Percentiles rank a stretch among this genome's conserved stretches.
Evolutionary conservation across 106 monocot genomes (phyloP).

Genomic region (Iris macrosiphon): DNA sequence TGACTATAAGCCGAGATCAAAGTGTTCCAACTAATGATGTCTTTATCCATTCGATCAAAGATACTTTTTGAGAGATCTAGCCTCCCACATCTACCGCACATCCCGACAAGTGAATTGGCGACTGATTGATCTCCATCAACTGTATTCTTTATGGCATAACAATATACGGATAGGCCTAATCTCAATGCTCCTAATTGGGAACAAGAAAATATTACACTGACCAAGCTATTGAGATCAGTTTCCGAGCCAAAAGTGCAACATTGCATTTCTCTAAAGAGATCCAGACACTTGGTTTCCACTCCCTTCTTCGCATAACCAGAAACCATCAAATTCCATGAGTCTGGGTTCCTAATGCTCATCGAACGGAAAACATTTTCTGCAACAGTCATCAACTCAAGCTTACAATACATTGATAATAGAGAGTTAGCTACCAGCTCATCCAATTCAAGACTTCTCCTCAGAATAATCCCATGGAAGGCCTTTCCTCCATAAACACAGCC

Average conservation of each 20-base stretch:
- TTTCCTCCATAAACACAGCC: slow-evolving; percentile 26
- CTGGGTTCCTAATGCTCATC: slow-evolving; percentile 17
- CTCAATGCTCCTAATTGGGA: slow-evolving; percentile 25
- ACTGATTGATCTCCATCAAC: slow-evolving; percentile 21
- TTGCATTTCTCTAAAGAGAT: slow-evolving; percentile 55
- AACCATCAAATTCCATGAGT: slow-evolving; percentile 59
- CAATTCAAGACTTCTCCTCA: slow-evolving; percentile 43
- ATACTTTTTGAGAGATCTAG: slow-evolving; percentile 33
- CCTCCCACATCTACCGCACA: slow-evolving; percentile 60
- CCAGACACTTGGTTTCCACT: slow-evolving; percentile 37
- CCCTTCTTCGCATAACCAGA: slow-evolving; percentile 40
- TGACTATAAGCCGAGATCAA: slow-evolving; percentile 47
- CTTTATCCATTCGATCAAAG: slow-evolving; percentile 33
- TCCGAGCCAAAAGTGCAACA: background rate
- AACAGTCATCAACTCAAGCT: slow-evolving; percentile 26
- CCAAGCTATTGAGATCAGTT: slow-evolving; percentile 25
- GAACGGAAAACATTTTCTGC: slow-evolving; percentile 33
- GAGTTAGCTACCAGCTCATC: slow-evolving; percentile 15
- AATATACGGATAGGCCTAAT: slow-evolving; percentile 59
- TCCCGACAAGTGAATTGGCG: slow-evolving; percentile 43
- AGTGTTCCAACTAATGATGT: slow-evolving; percentile 58
- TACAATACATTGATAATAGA: slow-evolving; percentile 56
- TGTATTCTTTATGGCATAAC: slow-evolving; percentile 34
- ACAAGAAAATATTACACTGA: slow-evolving; percentile 50
- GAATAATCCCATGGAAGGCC: slow-evolving; percentile 54